Base-by-base conservation (phyloP, 495 filamentous ascomycete species). In the Neurospora cerealis region DNA sequence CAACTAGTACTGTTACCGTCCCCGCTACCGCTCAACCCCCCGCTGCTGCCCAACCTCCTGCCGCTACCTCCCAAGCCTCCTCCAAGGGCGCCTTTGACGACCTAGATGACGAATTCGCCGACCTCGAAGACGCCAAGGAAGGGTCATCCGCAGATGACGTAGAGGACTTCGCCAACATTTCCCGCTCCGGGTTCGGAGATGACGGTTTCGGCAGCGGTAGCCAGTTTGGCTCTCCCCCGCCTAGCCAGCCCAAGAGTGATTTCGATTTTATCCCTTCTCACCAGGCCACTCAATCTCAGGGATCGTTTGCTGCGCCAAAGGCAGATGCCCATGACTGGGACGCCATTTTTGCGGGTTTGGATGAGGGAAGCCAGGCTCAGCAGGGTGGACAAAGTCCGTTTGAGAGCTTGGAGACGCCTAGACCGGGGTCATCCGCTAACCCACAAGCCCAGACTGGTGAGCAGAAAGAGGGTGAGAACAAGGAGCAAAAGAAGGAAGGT, bases 91-190 rank as follows among this genome's bases (percentile, higher is more conserved):
- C 88, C 75, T 86, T 89, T 71, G 89, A 91, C 74, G 92, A 95
- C 72, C 94, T 97, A 76, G 96, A 97, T 69, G 91, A 94, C 54
- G 94, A 93, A 44, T 99, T 99, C 78, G 93, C 82, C 73, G 95
- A 93, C 73, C 87, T 98, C 15, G 89, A 92, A 72, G 94, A 98
- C 75, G 93, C 93, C 24, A 94, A 95, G 75, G 96, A 98, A 79
- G 93, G 89, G 13, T 93, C 5, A 1, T 66, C 94, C n/a, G 92
- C 92, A n/a, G 90, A 92, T 75, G 91, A 93, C 74, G 54, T 66
- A 17, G 54, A 66, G 15, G 94, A 96, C 74, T 97, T 96, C 83
- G 91, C 86, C 72, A 87, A 83, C 78, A 83, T 88, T 62, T 88
- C 86, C 8, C 81, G 89, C 73, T 88, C 86, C 9, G 86, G 86